phyloP scores from a whole-genome alignment of 2,329 filamentous ascomycete genomes.

The Claviceps purpurea region DNA sequence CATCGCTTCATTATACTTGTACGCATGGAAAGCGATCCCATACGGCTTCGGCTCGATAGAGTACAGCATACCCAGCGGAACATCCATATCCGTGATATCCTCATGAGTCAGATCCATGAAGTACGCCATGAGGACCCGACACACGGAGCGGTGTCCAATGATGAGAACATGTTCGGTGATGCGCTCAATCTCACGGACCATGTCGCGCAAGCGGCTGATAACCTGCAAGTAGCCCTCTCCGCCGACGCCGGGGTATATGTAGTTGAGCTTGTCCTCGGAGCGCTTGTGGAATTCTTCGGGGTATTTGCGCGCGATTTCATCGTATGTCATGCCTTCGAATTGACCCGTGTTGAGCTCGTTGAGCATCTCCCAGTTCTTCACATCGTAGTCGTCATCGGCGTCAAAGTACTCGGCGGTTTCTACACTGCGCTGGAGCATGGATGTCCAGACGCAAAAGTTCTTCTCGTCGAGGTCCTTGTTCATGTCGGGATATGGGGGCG shows the following conservation, averaged over 20 bases:
- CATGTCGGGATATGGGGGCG: constrained; percentile 85
- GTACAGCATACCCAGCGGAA: constrained; percentile 86
- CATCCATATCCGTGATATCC: constrained; percentile 87
- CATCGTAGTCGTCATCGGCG: constrained; percentile 81
- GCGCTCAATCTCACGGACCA: constrained; percentile 93
- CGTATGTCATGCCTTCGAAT: constrained; percentile 92
- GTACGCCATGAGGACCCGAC: constrained; percentile 85
- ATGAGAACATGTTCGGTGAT: constrained; percentile 93
- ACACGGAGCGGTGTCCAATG: constrained; percentile 84
- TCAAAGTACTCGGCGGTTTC: constrained; percentile 85
- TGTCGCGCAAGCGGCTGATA: constrained; percentile 85
- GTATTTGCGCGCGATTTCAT: constrained; percentile 68
- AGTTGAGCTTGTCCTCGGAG: constrained; percentile 77
- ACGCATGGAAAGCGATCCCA: constrained; percentile 92
- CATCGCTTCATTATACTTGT: constrained; percentile 66
- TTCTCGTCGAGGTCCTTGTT: constrained; percentile 59
- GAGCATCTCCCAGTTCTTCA: constrained; percentile 96
- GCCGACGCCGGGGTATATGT: constrained; percentile 90
- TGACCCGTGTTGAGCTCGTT: constrained; percentile 89
- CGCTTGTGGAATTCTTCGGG: constrained; percentile 73
- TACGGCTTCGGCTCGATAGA: constrained; percentile 96
- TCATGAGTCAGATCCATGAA: constrained; percentile 87
- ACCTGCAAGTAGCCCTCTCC: constrained; percentile 95
- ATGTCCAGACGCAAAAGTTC: constrained; percentile 97
- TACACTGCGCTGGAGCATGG: constrained; percentile 83